Evolutionary conservation across 2,329 filamentous ascomycete species (phyloP).

Genomic region (Aphanocladium album): DNA sequence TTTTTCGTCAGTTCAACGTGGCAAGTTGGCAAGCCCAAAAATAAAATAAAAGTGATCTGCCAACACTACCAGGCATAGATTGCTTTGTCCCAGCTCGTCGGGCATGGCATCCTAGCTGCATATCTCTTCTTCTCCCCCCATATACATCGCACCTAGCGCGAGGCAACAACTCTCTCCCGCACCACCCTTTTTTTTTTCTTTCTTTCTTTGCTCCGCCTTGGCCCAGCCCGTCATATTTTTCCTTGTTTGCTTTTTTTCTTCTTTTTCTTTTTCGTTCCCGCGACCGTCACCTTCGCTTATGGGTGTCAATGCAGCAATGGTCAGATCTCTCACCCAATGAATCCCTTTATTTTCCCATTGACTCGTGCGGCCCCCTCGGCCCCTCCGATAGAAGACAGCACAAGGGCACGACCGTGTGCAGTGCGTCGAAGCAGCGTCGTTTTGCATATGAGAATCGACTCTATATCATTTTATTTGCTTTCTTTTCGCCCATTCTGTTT

Average conservation of each 20-base stretch:
- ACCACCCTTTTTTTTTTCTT: background rate
- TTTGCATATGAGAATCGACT: background rate
- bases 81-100: background rate
- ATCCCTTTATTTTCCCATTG: background rate
- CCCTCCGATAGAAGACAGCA: background rate
- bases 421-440: background rate
- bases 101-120: background rate
- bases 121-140: background rate
- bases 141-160: constrained; percentile 1
- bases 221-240: background rate
- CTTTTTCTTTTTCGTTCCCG: constrained; percentile 3
- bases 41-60: background rate
- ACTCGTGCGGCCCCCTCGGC: background rate
- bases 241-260: background rate
- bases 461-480: constrained; percentile 4
- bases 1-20: constrained; percentile 7
- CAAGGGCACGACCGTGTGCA: background rate
- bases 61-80: background rate
- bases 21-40: background rate
- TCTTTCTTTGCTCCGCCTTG: background rate
- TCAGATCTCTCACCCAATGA: background rate
- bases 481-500: background rate
- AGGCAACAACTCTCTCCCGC: constrained; percentile 1
- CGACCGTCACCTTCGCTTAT: background rate
- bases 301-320: background rate